phyloP scores from a whole-genome alignment of 148 eudicot genomes.

The Dysphania ambrosioides region DNA sequence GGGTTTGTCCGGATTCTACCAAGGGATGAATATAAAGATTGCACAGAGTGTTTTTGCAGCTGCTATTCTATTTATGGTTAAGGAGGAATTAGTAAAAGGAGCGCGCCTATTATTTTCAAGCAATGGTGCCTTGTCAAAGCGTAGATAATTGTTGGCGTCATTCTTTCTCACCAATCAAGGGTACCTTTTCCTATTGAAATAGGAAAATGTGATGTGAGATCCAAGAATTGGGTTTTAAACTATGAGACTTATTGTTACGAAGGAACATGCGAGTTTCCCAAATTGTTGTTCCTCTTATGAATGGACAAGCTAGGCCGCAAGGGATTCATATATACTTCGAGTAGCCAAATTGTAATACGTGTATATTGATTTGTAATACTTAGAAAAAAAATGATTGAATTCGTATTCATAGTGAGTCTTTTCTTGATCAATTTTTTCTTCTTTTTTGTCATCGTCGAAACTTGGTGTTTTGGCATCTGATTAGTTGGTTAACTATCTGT shows the following conservation, averaged over 20 bases:
- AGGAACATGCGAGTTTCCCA: neutral
- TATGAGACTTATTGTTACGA: neutral
- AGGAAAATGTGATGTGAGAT: neutral
- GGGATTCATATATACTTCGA: neutral
- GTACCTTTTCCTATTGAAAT: neutral
- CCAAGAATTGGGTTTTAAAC: too few species aligned
- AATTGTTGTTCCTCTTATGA: neutral
- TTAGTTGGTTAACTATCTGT: too few species aligned
- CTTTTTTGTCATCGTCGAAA: too few species aligned
- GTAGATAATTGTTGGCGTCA: slow-evolving; percentile 15
- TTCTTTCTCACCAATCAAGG: neutral
- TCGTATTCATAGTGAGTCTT: neutral
- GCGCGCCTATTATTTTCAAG: slow-evolving; percentile 55
- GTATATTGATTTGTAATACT: neutral
- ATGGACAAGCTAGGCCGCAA: neutral
- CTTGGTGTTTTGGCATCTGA: too few species aligned
- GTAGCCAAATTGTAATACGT: slow-evolving; percentile 1
- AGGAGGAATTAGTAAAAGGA: slow-evolving; percentile 86
- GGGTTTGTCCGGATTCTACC: slow-evolving; percentile 78
- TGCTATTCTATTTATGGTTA: slow-evolving; percentile 87
- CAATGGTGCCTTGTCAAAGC: slow-evolving; percentile 39
- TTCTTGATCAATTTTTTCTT: too few species aligned
- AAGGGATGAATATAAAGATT: slow-evolving; percentile 93
- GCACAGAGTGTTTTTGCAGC: slow-evolving; percentile 95
- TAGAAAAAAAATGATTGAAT: neutral